Evolutionary conservation across 2,329 filamentous ascomycete genomes (phyloP), one percentile per base, ranked within the genome.

Genomic region (Clathrospora elynae): DNA sequence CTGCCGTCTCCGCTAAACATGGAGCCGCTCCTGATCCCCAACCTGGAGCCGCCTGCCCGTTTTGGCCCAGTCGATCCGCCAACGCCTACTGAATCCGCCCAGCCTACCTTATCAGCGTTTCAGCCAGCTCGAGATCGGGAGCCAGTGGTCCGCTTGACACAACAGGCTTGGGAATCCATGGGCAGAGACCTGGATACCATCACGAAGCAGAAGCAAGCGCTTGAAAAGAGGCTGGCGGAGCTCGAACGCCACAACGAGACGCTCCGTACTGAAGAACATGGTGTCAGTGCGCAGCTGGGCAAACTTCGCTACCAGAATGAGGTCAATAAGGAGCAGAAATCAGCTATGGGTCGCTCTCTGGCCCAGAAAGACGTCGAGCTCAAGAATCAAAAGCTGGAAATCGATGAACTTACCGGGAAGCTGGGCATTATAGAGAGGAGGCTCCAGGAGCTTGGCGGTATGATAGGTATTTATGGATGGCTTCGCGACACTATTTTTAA

Each of bases 261-360:
- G 3, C 12, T 34, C 2, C 23, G 29, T 3, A 18, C 35, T 2
- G 32, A 45, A 2, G 33, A 51, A 1, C n/a, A 41, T 5, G 48
- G 43, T 2, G 5, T 35, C 5, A 19, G 24, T 4, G 26, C 28
- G 19, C 39, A 48, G n/a, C 22, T 60, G 2, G 53, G 51, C 6
- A 33, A 43, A n/a, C 40, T 61, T 2, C 39, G 30, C 2, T 57
- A 48, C 24, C 58, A 58, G 13, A 48, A 59, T 6, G 47, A 57
- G 9, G 17, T 22, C 12, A 60, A 55, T 33, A 55, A 49, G 24
- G 43, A 44, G 1, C 49, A 56, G 12, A 60, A 51, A 20, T 46
- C 53, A 9, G 36, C 34, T 0, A 59, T 63, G 59, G 46, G 42
- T 25, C 49, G 51, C 1, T 25, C 47, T 3, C n/a, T 64, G 5